Evolutionary conservation across 2,329 filamentous ascomycete genomes (phyloP), one percentile per base, ranked within the genome.

Genomic region (Penicillium sp.): DNA sequence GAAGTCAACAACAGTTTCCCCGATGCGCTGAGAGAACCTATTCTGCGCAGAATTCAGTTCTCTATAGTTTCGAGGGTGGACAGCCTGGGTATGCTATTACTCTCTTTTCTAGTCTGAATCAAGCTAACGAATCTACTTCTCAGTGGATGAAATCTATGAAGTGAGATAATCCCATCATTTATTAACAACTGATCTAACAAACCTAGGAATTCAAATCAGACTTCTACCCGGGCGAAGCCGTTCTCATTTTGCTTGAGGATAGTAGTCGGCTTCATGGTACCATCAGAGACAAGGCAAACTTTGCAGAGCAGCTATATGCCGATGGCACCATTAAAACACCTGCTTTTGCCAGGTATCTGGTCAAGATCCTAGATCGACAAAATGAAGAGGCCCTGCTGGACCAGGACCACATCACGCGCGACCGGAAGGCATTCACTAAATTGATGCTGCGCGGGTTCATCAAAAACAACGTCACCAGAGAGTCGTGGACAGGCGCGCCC

Each of bases 1-100:
- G 91, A 96, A 75, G 91, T 97, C 58, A 92, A 97, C 66, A 90
- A 89, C 71, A 86, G 90, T 38, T 97, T 99, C 67, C 94, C 94
- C 19, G 92, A 96, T 74, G 86, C 90, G 38, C 81, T 99, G 60
- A 96, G 96, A 71, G 91, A 91, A 48, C 94, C 93, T 12, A 90
- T 99, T 49, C 80, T 99, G 64, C 89, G 91, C 62, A 90, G 89
- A 71, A 90, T 97, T 36, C 94, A 99, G 71, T 96, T 96, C 75
- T 93, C 91, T 71, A 93, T 87, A 23, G 87, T 91, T 63, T 94
- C 88, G 49, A 87, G 94, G 63, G 91, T 99, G 74, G 94, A 97
- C 73, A 91, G 91, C 63, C 76, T 89, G 62, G 86, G 85, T 56
- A 62, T 53, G 31, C 52, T 23, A 19, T 29, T 31, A 19, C n/a